A percentile compares a stretch with the other conserved stretches of the same genome.
Evolutionary conservation across 2,329 filamentous ascomycete species (phyloP).

Genomic region (Fusarium sp.): DNA sequence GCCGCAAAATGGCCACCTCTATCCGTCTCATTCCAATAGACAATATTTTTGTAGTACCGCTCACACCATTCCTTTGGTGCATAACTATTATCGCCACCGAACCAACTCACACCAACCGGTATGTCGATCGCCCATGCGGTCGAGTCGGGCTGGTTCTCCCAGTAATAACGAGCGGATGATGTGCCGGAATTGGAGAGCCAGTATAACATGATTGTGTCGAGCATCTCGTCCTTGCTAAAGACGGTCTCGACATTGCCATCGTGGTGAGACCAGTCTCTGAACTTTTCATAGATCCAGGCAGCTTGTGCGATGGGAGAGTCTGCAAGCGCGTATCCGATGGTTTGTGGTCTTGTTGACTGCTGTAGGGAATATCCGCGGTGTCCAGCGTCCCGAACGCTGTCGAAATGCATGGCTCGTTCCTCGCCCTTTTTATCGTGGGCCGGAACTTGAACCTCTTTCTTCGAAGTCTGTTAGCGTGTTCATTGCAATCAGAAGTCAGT

Average conservation of each 20-base stretch:
- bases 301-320: conserved; percentile 18
- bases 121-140: neutral
- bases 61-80: conserved; percentile 8
- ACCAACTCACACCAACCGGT: conserved; percentile 17
- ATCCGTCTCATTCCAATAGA: neutral
- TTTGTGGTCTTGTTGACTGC: conserved; percentile 14
- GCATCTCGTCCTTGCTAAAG: conserved; percentile 19
- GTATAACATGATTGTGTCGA: conserved; percentile 17
- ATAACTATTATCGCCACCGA: conserved; percentile 14
- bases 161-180: conserved; percentile 16
- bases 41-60: neutral
- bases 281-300: conserved; percentile 21
- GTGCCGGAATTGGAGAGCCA: conserved; percentile 12
- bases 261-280: conserved; percentile 14
- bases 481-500: rapidly evolving
- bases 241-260: conserved; percentile 1
- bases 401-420: neutral
- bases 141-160: neutral
- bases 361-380: conserved; percentile 6
- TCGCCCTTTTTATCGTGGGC: neutral
- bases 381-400: neutral
- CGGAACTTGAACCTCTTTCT: conserved; percentile 5
- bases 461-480: neutral
- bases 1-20: neutral
- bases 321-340: conserved; percentile 8